These are phyloP conservation scores for Podaxis sp. DNA, from an alignment of 768 basidiomycete species.

Conservation along the genomic window DNA sequence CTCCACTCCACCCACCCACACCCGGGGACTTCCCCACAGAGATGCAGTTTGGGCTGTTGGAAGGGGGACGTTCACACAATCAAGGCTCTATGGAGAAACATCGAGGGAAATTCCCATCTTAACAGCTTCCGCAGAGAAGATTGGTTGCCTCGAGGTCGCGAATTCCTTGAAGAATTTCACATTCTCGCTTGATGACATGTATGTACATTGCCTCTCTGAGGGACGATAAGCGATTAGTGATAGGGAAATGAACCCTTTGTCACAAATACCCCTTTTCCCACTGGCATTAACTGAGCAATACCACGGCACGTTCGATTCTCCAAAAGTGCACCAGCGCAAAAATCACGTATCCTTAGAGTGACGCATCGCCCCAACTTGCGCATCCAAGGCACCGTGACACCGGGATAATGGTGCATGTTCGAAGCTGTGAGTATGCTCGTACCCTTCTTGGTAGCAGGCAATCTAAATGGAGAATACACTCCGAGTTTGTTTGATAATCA, in stretches of 20 bases:
- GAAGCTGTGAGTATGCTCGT: no score
- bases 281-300: neutral
- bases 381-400: no score
- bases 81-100: neutral
- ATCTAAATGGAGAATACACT: no score
- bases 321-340: neutral
- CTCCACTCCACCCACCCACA: neutral
- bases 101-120: neutral
- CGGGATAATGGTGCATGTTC: no score
- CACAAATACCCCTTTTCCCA: neutral
- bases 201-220: neutral
- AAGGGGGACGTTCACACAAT: neutral
- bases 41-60: neutral
- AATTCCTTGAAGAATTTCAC: no score
- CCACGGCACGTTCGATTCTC: neutral
- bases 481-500: no score
- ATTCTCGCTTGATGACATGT: no score
- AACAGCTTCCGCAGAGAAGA: neutral
- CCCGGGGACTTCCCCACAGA: neutral
- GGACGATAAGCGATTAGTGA: neutral
- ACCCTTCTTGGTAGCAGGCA: no score
- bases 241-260: neutral
- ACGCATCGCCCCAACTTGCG: neutral
- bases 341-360: neutral
- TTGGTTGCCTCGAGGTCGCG: no score